phyloP scores from a whole-genome alignment of 2,329 filamentous ascomycete genomes.

The Alternaria sp. region DNA sequence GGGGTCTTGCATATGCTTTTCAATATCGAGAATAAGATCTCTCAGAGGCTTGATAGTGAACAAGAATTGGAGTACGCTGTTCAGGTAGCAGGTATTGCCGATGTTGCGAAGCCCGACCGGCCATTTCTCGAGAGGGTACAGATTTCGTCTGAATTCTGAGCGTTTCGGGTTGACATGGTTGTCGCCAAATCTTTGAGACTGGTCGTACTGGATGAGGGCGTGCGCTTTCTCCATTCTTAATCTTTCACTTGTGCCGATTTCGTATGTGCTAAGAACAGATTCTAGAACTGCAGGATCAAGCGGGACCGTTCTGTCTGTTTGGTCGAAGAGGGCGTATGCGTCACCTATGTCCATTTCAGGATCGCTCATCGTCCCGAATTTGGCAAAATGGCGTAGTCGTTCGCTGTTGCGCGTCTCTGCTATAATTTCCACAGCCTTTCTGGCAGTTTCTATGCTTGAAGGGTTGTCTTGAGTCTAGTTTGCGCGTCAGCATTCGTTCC shows the following conservation, averaged over 20 bases:
- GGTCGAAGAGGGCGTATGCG: conserved; percentile 53
- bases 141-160: conserved; percentile 28
- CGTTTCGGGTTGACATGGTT: conserved; percentile 16
- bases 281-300: conserved; percentile 57
- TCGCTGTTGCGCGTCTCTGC: conserved; percentile 66
- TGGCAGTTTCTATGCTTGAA: conserved; percentile 58
- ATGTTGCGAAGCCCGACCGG: conserved; percentile 92
- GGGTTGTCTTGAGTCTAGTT: conserved; percentile 61
- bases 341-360: conserved; percentile 62
- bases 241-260: conserved; percentile 57
- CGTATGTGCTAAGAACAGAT: conserved; percentile 35
- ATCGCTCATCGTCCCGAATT: conserved; percentile 59
- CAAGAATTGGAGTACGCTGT: conserved; percentile 94
- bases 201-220: conserved; percentile 52
- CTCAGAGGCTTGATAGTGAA: conserved; percentile 86
- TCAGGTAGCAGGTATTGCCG: conserved; percentile 97
- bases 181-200: conserved; percentile 34
- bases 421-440: conserved; percentile 66
- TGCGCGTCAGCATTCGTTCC: conserved; percentile 15
- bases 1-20: conserved; percentile 73
- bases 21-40: conserved; percentile 79
- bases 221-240: conserved; percentile 59
- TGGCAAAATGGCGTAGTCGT: conserved; percentile 61
- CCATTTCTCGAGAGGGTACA: conserved; percentile 59
- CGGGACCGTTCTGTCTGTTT: conserved; percentile 59